Evolutionary conservation across 2,329 filamentous ascomycete genomes (phyloP).

Genomic region (Penicillium sclerotiorum): DNA sequence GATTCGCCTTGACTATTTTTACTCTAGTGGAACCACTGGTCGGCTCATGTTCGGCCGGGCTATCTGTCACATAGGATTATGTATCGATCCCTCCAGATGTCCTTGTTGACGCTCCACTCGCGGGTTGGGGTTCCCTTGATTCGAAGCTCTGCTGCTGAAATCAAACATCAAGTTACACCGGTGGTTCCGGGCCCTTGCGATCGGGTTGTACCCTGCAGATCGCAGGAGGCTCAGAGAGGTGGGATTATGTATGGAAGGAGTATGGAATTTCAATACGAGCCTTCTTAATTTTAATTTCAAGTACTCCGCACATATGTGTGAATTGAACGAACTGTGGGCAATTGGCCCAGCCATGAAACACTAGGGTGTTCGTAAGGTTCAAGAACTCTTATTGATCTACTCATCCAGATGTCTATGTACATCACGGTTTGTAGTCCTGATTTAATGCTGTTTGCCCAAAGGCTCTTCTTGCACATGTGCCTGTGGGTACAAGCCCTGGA

Average conservation of each 20-base stretch:
- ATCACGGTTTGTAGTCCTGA: too few relatives aligned
- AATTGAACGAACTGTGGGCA: background rate
- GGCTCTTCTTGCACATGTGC: too few relatives aligned
- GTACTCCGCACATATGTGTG: too few relatives aligned
- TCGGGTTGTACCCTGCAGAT: constrained; percentile 5
- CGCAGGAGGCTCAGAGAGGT: constrained; percentile 2
- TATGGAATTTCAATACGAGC: background rate
- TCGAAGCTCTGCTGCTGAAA: background rate
- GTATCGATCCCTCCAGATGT: too few relatives aligned
- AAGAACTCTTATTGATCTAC: background rate
- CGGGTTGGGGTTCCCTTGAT: too few relatives aligned
- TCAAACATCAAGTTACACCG: constrained; percentile 2
- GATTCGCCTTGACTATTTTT: background rate
- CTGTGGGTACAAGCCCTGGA: too few relatives aligned
- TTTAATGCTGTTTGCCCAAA: too few relatives aligned
- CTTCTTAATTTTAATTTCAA: background rate
- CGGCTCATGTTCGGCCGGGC: background rate
- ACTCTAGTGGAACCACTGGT: background rate
- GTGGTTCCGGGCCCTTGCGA: background rate
- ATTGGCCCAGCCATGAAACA: background rate
- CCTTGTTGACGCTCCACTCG: too few relatives aligned
- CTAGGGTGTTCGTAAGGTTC: background rate
- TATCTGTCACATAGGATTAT: too few relatives aligned
- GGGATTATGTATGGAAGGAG: background rate
- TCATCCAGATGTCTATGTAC: background rate